Evolutionary conservation across 768 basidiomycete genomes (phyloP).

Genomic region (Tulasnella calospora): DNA sequence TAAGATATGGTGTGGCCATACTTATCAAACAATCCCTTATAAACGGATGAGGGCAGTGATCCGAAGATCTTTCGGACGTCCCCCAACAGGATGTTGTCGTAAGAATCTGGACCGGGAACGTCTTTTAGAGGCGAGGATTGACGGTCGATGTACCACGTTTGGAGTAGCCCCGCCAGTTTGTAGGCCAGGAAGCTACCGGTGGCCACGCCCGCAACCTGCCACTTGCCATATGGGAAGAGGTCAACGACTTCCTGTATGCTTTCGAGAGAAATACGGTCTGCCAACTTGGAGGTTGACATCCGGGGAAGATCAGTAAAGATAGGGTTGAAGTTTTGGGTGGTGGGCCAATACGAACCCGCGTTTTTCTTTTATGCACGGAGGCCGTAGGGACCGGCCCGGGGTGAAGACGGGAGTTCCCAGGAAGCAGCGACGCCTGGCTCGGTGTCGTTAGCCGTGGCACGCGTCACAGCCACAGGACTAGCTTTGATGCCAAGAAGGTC

Average conservation of each 20-base stretch:
- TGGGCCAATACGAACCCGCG: not conserved
- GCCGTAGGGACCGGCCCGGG: not conserved
- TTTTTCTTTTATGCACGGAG: not conserved
- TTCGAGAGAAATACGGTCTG: not conserved
- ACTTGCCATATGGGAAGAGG: not conserved
- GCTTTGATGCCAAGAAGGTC: not conserved
- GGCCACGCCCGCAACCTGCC: not conserved
- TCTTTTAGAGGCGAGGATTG: slow-evolving; percentile 9
- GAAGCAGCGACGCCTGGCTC: not conserved
- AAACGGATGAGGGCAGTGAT: slow-evolving; percentile 38
- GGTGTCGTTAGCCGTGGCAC: not conserved
- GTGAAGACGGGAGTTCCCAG: not conserved
- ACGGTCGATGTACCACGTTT: not conserved
- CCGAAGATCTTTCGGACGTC: slow-evolving; percentile 45
- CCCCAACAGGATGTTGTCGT: slow-evolving; percentile 40
- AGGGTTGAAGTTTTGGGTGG: not conserved
- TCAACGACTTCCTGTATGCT: not conserved
- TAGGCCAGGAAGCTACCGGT: not conserved
- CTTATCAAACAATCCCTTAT: slow-evolving; percentile 48
- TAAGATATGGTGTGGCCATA: slow-evolving; percentile 49
- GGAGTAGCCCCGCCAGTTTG: not conserved
- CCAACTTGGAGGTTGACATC: not conserved
- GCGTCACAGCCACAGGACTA: not conserved
- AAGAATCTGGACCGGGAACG: slow-evolving; percentile 15
- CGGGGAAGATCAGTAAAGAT: not conserved